Conservation (phyloP, 176 grass and related monocot species). For the Ensete ventricosum region DNA sequence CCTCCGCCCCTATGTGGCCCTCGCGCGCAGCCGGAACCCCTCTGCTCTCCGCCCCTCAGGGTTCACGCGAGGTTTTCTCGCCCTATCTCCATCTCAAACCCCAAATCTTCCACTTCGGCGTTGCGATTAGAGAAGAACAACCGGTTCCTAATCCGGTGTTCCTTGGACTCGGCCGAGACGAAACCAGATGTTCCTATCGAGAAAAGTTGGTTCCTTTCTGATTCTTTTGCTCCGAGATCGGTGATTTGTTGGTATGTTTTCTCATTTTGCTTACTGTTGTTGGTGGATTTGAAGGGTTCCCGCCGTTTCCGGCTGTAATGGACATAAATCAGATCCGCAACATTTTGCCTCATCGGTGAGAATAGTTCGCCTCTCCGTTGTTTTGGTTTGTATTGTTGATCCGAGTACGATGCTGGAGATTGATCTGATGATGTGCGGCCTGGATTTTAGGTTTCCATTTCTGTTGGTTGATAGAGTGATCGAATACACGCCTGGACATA, state of each 20-base stretch:
- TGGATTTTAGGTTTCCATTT: constrained; percentile 57
- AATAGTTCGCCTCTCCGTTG: not conserved
- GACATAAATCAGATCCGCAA: constrained; percentile 55
- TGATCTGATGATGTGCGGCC: not conserved
- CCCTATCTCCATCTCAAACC: constrained; percentile 6
- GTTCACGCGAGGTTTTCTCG: not conserved
- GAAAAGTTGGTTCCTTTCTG: constrained; percentile 36
- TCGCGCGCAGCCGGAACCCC: not conserved
- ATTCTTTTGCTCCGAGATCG: not conserved
- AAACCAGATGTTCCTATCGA: constrained; percentile 41
- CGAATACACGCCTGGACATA: constrained; percentile 54
- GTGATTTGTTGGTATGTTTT: not conserved
- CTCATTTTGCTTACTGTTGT: constrained; percentile 4
- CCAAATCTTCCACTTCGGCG: not conserved
- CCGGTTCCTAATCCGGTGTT: constrained; percentile 23
- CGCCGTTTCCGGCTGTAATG: constrained; percentile 43
- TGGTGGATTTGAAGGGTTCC: constrained; percentile 25
- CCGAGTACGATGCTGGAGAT: not conserved
- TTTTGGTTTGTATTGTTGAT: not conserved
- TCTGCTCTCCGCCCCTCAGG: not conserved
- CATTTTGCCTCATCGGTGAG: constrained; percentile 44
- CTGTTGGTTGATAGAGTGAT: constrained; percentile 87
- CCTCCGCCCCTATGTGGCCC: constrained; percentile 16
- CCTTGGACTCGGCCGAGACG: constrained; percentile 1
- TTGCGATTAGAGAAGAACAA: not conserved